Base-by-base conservation (phyloP, 371 early-diverging fungal genomes). In the Mucor irregularis region DNA sequence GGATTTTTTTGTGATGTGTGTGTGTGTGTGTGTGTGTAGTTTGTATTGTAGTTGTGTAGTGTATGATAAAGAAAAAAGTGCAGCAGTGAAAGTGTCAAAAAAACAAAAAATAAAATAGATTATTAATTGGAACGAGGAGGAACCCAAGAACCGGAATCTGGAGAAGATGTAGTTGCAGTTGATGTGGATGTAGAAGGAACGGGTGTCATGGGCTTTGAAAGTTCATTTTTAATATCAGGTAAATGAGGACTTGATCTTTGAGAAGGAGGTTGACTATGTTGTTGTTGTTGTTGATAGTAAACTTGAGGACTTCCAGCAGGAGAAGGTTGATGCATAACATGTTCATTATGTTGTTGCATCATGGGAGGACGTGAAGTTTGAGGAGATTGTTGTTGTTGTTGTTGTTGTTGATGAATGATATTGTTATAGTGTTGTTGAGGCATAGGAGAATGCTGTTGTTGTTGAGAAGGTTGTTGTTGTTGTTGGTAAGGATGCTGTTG, bases 101-200 rank as follows among this genome's bases (percentile, higher is more conserved):
- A 28, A 45, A 46, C 14, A 31, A 46, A 37, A 30, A 17, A 46
- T 26, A 26, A 17, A 35, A 26, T 26, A 35, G 11, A 35, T 37
- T 30, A 34, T 45, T 37, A 58, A 37, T 44, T 44, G 26, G 59
- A 46, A 33, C 59, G 52, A 46, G 53, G 53, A 39, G 59, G 59
- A 25, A 52, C 53, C 59, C 59, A 59, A 52, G 59, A 53, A 49
- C 42, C 61, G n/a, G 70, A 65, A 25, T 75, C 76, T 33, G 70
- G 68, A 24, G 76, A 69, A 35, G 76, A 58, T 14, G 65, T 54
- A 6, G 61, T 64, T n/a, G 64, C 63, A 40, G 78, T 66, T 14
- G 74, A 73, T 39, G 66, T 73, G 19, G 75, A 69, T 57, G 76
- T 62, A 45, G 74, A 74, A 43, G 78, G 71, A 13, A 65, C 62